Evolutionary conservation across 768 basidiomycete species (phyloP).

Genomic region (Xerocomellus intermedius): DNA sequence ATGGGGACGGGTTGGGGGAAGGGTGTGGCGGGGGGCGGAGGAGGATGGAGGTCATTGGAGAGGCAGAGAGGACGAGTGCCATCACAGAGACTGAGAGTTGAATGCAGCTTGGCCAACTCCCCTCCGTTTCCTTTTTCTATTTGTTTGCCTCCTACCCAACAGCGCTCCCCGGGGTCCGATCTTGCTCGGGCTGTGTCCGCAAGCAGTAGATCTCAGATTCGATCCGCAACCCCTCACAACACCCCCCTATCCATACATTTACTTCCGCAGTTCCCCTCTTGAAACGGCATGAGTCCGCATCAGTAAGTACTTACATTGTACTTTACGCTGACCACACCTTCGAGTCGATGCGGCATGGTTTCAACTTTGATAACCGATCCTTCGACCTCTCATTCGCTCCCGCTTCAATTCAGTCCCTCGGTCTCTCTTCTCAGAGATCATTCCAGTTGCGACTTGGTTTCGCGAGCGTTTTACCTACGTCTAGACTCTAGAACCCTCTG

Average conservation of each 20-base stretch:
- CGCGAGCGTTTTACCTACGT: not conserved
- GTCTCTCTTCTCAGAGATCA: not conserved
- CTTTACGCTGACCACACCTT: too few species aligned
- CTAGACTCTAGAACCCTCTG: not conserved
- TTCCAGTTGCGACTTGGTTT: not conserved
- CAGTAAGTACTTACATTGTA: too few species aligned
- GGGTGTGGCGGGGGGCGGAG: conserved; percentile 6
- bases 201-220: conserved; percentile 8
- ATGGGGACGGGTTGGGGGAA: conserved; percentile 5
- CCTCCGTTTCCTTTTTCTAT: conserved; percentile 16
- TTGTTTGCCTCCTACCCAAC: not conserved
- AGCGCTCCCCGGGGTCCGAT: conserved; percentile 20
- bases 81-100: not conserved
- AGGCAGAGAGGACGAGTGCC: conserved; percentile 7
- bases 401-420: not conserved
- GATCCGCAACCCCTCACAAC: not conserved
- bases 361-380: too few species aligned
- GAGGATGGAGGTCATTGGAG: conserved; percentile 24
- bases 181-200: conserved; percentile 18
- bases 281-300: too few species aligned
- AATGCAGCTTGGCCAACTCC: not conserved
- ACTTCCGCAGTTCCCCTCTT: not conserved
- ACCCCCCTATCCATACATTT: not conserved
- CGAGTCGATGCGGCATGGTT: too few species aligned
- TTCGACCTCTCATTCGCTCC: too few species aligned